Conservation (phyloP, 2,329 filamentous ascomycete genomes). For the Botryotinia narcissicola region DNA sequence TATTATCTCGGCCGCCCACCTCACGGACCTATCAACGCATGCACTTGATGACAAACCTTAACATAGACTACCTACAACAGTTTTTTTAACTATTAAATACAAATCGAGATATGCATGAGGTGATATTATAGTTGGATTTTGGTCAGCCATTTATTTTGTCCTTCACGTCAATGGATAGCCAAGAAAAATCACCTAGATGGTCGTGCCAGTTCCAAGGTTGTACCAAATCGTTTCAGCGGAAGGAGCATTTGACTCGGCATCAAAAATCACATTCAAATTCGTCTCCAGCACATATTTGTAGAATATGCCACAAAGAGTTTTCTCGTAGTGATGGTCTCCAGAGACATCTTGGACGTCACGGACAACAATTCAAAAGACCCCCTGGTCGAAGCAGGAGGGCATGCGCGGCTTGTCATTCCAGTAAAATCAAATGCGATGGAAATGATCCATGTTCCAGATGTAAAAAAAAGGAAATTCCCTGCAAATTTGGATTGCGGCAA, state of each 20-base stretch:
- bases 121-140: background rate
- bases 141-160: too few relatives aligned
- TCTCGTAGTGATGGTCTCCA: conserved; percentile 35
- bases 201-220: conserved; percentile 28
- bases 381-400: conserved; percentile 41
- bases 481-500: conserved; percentile 37
- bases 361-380: conserved; percentile 29
- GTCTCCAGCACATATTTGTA: conserved; percentile 23
- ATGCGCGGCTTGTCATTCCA: conserved; percentile 46
- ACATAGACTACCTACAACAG: background rate
- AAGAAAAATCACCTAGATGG: conserved; percentile 5
- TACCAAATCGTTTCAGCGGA: conserved; percentile 31
- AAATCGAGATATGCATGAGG: background rate
- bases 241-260: conserved; percentile 35
- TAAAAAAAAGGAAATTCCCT: conserved; percentile 41
- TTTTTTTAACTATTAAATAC: background rate
- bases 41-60: background rate
- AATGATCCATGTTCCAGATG: conserved; percentile 43
- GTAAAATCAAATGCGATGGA: conserved; percentile 48
- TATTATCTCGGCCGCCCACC: background rate
- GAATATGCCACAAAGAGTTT: conserved; percentile 31
- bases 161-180: background rate
- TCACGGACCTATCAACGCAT: background rate
- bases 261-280: conserved; percentile 29
- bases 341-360: conserved; percentile 33